phyloP scores from a whole-genome alignment of 2,329 filamentous ascomycete species.

The Fusarium newnesense region DNA sequence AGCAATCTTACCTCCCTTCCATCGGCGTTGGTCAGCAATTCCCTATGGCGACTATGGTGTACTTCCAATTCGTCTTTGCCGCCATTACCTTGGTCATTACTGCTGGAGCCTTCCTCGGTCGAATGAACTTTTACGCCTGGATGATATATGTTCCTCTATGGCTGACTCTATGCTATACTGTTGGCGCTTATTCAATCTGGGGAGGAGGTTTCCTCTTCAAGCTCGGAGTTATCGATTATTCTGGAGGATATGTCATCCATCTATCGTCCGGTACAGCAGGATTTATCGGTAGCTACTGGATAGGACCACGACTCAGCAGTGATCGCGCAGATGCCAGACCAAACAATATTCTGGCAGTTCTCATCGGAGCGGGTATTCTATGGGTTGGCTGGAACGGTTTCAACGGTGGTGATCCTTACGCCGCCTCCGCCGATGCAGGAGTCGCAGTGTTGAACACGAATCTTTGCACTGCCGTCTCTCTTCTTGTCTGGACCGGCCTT shows the following conservation, averaged over 20 bases:
- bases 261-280: background rate
- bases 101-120: background rate
- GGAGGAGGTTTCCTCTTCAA: background rate
- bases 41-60: background rate
- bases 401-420: background rate
- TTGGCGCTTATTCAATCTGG: background rate
- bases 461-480: background rate
- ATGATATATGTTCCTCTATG: background rate
- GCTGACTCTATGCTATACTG: background rate
- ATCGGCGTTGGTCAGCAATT: background rate
- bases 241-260: background rate
- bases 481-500: background rate
- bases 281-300: background rate
- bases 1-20: background rate
- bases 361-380: background rate
- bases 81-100: constrained; percentile 2
- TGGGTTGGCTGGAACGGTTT: constrained; percentile 1
- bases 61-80: background rate
- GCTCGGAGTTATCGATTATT: background rate
- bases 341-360: background rate
- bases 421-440: background rate
- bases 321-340: background rate
- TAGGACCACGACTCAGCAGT: background rate
- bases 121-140: background rate
- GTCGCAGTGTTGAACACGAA: background rate